Evolutionary conservation across 192 early-diverging fungal species (phyloP).

Genomic region (Linderina pennispora): DNA sequence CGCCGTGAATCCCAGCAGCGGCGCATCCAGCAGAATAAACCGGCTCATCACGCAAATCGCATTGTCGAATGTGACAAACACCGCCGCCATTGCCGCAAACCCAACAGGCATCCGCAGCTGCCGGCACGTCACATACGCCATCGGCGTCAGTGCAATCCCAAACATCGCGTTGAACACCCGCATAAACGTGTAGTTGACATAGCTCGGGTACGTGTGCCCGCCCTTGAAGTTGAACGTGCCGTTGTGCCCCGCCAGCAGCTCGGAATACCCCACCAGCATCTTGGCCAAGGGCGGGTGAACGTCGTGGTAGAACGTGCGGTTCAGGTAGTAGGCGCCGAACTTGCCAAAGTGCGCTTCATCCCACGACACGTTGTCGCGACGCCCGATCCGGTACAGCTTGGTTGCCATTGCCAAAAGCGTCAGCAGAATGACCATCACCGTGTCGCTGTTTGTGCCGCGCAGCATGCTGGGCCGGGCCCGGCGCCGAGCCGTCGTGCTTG

Average conservation of each 20-base stretch:
- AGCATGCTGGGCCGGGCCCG: slow-evolving; percentile 1
- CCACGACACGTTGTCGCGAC: slow-evolving; percentile 55
- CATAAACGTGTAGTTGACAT: slow-evolving; percentile 85
- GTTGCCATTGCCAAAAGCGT: slow-evolving; percentile 29
- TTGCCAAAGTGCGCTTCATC: slow-evolving; percentile 66
- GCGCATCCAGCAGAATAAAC: slow-evolving; percentile 93
- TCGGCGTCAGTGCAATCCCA: slow-evolving; percentile 83
- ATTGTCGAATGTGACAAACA: slow-evolving; percentile 71
- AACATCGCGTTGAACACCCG: slow-evolving; percentile 83
- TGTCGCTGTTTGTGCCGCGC: slow-evolving; percentile 15
- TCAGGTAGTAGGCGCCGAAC: slow-evolving; percentile 91
- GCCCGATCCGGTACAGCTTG: slow-evolving; percentile 37
- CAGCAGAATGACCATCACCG: slow-evolving; percentile 26
- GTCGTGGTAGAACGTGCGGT: slow-evolving; percentile 93
- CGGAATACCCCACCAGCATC: slow-evolving; percentile 86
- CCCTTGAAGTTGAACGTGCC: slow-evolving; percentile 84
- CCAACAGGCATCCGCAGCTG: slow-evolving; percentile 64
- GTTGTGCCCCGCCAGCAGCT: slow-evolving; percentile 76
- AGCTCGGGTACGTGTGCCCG: slow-evolving; percentile 67
- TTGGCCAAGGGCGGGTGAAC: slow-evolving; percentile 98
- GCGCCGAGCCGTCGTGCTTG: background rate
- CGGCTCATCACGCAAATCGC: slow-evolving; percentile 64
- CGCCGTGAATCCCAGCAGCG: slow-evolving; percentile 85
- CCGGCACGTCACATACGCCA: slow-evolving; percentile 81
- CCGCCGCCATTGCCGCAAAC: slow-evolving; percentile 64